These are phyloP conservation scores for Amphirosellinia nigrospora DNA, from an alignment of 495 filamentous ascomycete genomes.

Conservation along the genomic window DNA sequence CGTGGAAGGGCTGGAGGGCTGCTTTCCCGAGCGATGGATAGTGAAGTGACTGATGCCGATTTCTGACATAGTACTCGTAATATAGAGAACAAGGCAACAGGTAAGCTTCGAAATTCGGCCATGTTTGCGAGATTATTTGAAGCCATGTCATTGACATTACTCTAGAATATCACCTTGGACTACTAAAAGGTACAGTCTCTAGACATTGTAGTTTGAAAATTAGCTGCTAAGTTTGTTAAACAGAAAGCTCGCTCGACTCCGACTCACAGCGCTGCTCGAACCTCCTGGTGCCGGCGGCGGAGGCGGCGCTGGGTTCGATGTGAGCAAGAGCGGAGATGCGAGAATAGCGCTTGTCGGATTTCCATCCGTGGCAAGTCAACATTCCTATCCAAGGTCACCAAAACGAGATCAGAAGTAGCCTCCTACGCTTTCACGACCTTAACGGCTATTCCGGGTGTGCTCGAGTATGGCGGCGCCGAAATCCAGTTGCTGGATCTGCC, in stretches of 20 bases:
- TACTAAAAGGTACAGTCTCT: slow-evolving; percentile 79
- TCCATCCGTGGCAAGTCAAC: slow-evolving; percentile 98
- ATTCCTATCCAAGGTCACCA: slow-evolving; percentile 98
- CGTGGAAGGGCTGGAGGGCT: slow-evolving; percentile 13
- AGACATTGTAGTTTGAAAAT: neutral
- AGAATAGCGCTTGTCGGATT: slow-evolving; percentile 98
- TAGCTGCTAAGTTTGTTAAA: slow-evolving; percentile 10
- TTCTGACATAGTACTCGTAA: slow-evolving; percentile 35
- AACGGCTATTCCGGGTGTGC: slow-evolving; percentile 95
- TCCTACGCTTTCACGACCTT: slow-evolving; percentile 98
- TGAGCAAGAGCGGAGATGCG: slow-evolving; percentile 95
- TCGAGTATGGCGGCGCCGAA: slow-evolving; percentile 98
- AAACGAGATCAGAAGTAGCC: slow-evolving; percentile 95
- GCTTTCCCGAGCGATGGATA: slow-evolving; percentile 14
- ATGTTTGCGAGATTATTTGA: neutral
- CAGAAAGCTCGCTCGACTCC: slow-evolving; percentile 94
- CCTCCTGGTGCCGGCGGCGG: slow-evolving; percentile 84
- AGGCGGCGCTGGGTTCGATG: slow-evolving; percentile 83
- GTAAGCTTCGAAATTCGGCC: slow-evolving; percentile 54
- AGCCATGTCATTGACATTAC: slow-evolving; percentile 26
- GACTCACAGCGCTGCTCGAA: slow-evolving; percentile 93
- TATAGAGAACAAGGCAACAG: slow-evolving; percentile 97
- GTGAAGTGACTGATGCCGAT: slow-evolving; percentile 17
- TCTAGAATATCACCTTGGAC: slow-evolving; percentile 94
- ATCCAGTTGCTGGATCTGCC: slow-evolving; percentile 98